Base-by-base conservation (phyloP, 345 rosid genomes). In the Microcos paniculata region DNA sequence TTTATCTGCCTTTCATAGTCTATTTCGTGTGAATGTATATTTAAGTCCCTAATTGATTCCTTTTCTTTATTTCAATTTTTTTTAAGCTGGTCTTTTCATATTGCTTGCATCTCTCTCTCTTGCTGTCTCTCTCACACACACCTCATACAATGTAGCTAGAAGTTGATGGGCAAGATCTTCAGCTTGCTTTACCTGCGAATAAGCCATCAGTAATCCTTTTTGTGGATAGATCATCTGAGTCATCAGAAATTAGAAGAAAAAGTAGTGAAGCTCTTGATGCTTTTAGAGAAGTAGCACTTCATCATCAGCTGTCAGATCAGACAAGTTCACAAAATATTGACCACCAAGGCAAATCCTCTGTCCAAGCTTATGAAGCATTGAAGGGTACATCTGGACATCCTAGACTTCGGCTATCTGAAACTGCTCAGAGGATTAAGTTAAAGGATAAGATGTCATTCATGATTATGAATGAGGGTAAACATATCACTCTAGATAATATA, bases 171-270 rank as follows among this genome's bases (percentile, higher is more conserved):
- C 87, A 80, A 72, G 85, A 87, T 79, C 70, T 81, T 70, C 86
- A 82, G 76, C 82, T 82, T 53, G 81, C 81, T 77, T 82, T 95
- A 71, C 92, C 96, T 68, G 84, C 88, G 85, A 82, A 84, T 79
- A 84, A 86, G 84, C 92, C 97, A 24, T 96, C 96, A 0, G 71
- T 90, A 51, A 85, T 96, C 79, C 89, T 96, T 55, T 90, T 96
- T 80, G 91, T 96, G 77, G 99, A 93, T 80, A 90, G 97, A 86
- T 90, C 87, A 72, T 84, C 90, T 35, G 86, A 82, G 55, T 84
- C 82, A 28, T 75, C 78, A 79, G 89, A 89, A 77, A 84, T 80
- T 57, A 90, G 90, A 80, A 81, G 80, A 72, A 85, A 82, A 75
- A 84, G 93, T 83, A 82, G 74, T 81, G 88, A 87, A 80, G 96